These are phyloP conservation scores for Cyclocybe cylindracea DNA, from an alignment of 768 basidiomycete genomes.

Conservation along the genomic window DNA sequence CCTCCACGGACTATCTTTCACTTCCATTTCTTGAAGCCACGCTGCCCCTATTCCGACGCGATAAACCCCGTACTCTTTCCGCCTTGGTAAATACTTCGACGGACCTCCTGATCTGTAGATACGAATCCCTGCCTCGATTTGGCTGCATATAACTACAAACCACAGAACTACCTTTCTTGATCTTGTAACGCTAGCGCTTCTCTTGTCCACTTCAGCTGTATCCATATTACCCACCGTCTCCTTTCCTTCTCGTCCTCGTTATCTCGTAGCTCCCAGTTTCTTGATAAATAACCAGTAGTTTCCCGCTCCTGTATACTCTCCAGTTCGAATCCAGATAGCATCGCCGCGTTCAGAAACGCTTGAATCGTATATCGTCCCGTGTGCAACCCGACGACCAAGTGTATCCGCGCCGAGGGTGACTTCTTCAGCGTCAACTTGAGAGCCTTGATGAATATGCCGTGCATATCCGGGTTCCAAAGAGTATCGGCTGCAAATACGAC, in stretches of 20 bases:
- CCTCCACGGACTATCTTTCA: no score
- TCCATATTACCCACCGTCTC: constrained; percentile 73
- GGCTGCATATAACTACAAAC: not conserved
- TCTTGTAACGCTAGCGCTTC: constrained; percentile 13
- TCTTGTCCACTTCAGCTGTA: constrained; percentile 50
- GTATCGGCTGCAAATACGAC: constrained; percentile 75
- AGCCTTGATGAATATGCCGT: constrained; percentile 53
- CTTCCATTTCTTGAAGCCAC: no score
- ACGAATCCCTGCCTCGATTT: not conserved
- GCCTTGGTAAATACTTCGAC: no score
- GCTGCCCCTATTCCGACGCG: no score
- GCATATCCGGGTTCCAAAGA: constrained; percentile 71
- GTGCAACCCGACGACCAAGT: constrained; percentile 75
- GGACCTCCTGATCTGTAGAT: not conserved
- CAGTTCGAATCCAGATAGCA: constrained; percentile 42
- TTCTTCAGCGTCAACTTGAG: constrained; percentile 49
- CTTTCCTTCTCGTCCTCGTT: constrained; percentile 68
- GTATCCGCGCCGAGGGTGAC: constrained; percentile 45
- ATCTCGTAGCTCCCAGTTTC: constrained; percentile 57
- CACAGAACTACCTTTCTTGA: constrained; percentile 1
- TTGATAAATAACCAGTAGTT: constrained; percentile 35
- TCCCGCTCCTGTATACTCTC: constrained; percentile 51
- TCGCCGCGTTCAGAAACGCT: constrained; percentile 49
- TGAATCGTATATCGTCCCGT: constrained; percentile 75
- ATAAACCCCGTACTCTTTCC: no score